Base-by-base conservation (phyloP, 1,284 basidiomycete species). In the Laetiporus sulphureus region DNA sequence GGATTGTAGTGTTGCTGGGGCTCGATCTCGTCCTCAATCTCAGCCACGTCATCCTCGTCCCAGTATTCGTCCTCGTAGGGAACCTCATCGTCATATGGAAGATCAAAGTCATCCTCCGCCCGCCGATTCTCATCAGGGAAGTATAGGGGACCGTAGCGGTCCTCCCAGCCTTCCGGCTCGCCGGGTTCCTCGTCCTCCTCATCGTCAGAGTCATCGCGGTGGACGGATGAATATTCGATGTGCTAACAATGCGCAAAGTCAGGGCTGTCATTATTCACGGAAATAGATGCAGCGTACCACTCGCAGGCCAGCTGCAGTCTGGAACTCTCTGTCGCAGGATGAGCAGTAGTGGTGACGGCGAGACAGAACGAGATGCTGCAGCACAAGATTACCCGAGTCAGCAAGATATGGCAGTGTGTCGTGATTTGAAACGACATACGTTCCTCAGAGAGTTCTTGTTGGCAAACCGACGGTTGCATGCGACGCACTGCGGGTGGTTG, bases 151-250 rank as follows among this genome's bases (percentile, higher is more conserved):
- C 57, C 57, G 18, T 56, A 39, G 25, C 42, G 50, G 32, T 61
- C 58, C 44, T 61, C 58, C 58, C 59, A 61, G 6, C 57, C 58
- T 5, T 50, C 23, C 15, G 13, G 12, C 2, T 42, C 29, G 10
- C 7, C 34, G n/a, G 5, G 36, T 2, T 33, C 15, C 2, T 41
- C 43, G 32, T 54, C 46, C 11, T 50, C 53, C 12, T 56, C 54
- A 16, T 52, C 50, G 38, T 62, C 55, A 8, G 47, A 50, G 41
- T 60, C 56, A 25, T 56, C 57, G 22, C 58, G 54, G 39, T 60
- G 58, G 7, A 62, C 49, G 7, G 54, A 49, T 7, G 57, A 41
- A 23, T 50, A 48, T 34, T 60, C 57, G 38, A 60, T 40, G 43
- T 61, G 60, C 59, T 22, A 38, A 20, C 7, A n/a, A 18, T 12